phyloP scores from a whole-genome alignment of 352 stramenopile genomes.

The Phytopythium boreale region DNA sequence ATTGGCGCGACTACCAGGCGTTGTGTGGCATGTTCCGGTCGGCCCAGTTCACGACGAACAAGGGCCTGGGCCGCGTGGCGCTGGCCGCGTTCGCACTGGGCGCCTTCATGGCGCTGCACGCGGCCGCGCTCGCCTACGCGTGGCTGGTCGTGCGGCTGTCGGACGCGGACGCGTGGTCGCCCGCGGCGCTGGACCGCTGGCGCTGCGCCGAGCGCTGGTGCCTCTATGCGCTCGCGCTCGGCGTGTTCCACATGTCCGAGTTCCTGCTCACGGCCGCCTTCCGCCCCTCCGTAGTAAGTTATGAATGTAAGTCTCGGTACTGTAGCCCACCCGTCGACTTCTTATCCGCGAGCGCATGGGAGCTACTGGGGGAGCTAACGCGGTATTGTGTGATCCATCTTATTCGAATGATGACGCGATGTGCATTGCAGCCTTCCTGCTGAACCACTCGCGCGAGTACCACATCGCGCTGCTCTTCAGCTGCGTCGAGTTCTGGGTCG shows the following conservation, averaged over 20 bases:
- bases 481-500: conserved; percentile 90
- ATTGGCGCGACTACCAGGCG: no score
- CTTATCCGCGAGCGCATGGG: not conserved
- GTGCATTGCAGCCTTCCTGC: conserved; percentile 67
- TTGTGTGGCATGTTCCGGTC: conserved; percentile 72
- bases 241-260: conserved; percentile 84
- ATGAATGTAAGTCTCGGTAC: conserved; percentile 83
- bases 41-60: conserved; percentile 73
- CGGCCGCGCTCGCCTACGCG: conserved; percentile 40
- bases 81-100: conserved; percentile 74
- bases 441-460: conserved; percentile 91
- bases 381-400: not conserved
- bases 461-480: conserved; percentile 81
- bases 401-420: not conserved
- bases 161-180: conserved; percentile 7
- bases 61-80: conserved; percentile 70
- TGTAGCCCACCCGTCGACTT: not conserved
- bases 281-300: conserved; percentile 71
- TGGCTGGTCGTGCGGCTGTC: conserved; percentile 20
- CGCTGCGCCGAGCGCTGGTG: conserved; percentile 61
- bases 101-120: conserved; percentile 70
- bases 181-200: conserved; percentile 27
- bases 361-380: not conserved
- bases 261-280: conserved; percentile 82
- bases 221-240: conserved; percentile 72